Conservation (phyloP, 305 asterid species). For the Salvia sclarea region DNA sequence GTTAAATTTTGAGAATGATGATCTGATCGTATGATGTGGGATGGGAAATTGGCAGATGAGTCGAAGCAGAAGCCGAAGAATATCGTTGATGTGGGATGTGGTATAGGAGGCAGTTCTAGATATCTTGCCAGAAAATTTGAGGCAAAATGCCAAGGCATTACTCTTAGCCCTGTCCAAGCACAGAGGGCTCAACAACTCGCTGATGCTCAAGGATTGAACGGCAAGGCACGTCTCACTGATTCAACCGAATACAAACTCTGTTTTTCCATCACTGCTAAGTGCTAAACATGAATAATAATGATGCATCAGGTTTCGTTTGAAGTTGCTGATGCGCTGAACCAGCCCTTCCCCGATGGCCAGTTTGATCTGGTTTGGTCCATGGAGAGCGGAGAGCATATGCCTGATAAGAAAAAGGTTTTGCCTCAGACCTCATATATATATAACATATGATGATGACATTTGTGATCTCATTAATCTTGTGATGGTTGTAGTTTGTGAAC, state of each 20-base stretch:
- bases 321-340: slow-evolving; percentile 97
- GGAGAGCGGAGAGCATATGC: slow-evolving; percentile 99
- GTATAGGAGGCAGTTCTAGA: slow-evolving; percentile 94
- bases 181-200: slow-evolving; percentile 87
- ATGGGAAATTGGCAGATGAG: slow-evolving; percentile 49
- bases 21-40: neutral
- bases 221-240: slow-evolving; percentile 44
- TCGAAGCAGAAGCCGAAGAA: slow-evolving; percentile 47
- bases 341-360: slow-evolving; percentile 83
- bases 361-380: slow-evolving; percentile 94
- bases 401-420: slow-evolving; percentile 71
- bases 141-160: slow-evolving; percentile 69
- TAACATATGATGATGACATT: neutral
- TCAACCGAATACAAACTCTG: no score
- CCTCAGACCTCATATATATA: neutral
- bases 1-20: slow-evolving; percentile 27
- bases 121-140: slow-evolving; percentile 74
- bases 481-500: slow-evolving; percentile 58
- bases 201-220: slow-evolving; percentile 68
- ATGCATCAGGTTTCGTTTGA: slow-evolving; percentile 66
- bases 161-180: slow-evolving; percentile 95
- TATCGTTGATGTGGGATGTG: slow-evolving; percentile 96
- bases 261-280: neutral
- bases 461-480: no score
- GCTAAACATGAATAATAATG: neutral